A percentile compares a stretch with the other conserved stretches of the same genome.
Evolutionary conservation across 1,139 yeast genomes (phyloP).

Genomic region (Saccharomyces pastorianus): DNA sequence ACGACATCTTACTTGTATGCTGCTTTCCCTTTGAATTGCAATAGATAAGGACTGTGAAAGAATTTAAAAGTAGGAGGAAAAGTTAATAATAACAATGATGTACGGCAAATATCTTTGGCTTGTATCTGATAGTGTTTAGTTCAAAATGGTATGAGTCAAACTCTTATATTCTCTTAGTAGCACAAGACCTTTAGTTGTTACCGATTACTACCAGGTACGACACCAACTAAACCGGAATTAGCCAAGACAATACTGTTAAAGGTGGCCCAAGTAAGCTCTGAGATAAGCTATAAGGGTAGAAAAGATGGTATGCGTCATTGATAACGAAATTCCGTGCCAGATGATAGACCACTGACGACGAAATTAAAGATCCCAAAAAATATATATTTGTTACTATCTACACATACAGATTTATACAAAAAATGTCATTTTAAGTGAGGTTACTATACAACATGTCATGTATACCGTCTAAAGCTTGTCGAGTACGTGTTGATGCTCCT

Average conservation of each 20-base stretch:
- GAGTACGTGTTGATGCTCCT: conserved; percentile 43
- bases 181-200: not conserved
- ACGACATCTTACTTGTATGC: conserved; percentile 20
- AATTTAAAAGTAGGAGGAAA: not conserved
- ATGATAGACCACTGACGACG: not conserved
- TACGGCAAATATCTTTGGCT: not conserved
- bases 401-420: too few relatives aligned
- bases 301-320: conserved; percentile 2
- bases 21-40: not conserved
- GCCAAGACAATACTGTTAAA: not conserved
- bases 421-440: not conserved
- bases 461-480: not conserved
- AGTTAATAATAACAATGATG: not conserved
- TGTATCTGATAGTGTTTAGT: too few relatives aligned
- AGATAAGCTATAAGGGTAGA: not conserved
- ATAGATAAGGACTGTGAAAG: not conserved
- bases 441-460: not conserved
- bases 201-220: not conserved
- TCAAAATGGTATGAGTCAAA: not conserved
- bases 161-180: not conserved
- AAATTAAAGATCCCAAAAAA: too few relatives aligned
- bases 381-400: not conserved
- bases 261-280: not conserved
- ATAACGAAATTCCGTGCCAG: conserved; percentile 5
- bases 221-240: not conserved